Evolutionary conservation across 2,329 filamentous ascomycete species (phyloP).

Genomic region (Penicillium sp.): DNA sequence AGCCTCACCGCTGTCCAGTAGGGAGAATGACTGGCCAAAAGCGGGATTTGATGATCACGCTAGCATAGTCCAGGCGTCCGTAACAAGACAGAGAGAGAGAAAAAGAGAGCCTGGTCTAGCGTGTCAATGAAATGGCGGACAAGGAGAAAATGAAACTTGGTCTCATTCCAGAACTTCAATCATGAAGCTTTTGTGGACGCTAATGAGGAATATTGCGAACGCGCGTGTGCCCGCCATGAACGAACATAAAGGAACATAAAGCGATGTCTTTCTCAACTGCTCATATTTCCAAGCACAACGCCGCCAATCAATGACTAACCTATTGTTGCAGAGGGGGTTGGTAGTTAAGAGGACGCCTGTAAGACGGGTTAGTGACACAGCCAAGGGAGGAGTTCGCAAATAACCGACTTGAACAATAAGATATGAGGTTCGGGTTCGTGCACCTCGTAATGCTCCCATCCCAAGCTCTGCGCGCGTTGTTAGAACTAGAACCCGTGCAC

Average conservation of each 20-base stretch:
- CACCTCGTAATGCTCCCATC: conserved; percentile 99
- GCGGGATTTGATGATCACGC: conserved; percentile 48
- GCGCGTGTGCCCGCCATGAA: conserved; percentile 18
- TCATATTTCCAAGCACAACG: conserved; percentile 11
- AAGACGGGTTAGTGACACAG: conserved; percentile 18
- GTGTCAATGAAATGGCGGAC: conserved; percentile 8
- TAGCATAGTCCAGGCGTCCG: neutral
- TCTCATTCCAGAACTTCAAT: conserved; percentile 32
- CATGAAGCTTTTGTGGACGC: conserved; percentile 25
- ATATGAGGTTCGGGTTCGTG: conserved; percentile 99
- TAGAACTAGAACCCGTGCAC: neutral
- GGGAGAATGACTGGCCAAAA: conserved; percentile 75
- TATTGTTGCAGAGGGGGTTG: conserved; percentile 59
- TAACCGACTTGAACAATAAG: conserved; percentile 90
- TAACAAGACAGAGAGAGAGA: neutral
- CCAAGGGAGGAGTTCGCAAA: conserved; percentile 22
- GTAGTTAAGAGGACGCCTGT: conserved; percentile 79
- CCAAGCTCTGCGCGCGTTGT: conserved; percentile 68
- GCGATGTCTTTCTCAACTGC: conserved; percentile 5
- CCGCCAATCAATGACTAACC: conserved; percentile 14
- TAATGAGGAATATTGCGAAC: conserved; percentile 20
- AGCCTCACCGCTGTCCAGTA: conserved; percentile 78
- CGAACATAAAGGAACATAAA: conserved; percentile 3
- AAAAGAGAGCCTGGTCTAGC: conserved; percentile 7
- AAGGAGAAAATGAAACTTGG: conserved; percentile 17